These are phyloP conservation scores for Raphidocelis subcapitata DNA, from an alignment of 139 green algal species.

Conservation along the genomic window DNA sequence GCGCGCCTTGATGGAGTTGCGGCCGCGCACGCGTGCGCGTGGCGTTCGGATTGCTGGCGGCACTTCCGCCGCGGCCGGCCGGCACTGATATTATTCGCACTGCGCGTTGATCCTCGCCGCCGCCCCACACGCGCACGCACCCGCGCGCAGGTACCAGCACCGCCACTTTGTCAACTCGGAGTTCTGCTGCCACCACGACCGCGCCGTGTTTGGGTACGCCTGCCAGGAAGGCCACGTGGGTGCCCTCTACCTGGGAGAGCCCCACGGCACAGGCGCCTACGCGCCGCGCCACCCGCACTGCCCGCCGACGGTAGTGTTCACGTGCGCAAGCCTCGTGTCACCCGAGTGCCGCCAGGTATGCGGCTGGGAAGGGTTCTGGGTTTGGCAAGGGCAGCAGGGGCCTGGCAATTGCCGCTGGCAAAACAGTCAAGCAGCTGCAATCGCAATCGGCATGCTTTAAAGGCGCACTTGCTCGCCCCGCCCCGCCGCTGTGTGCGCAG, in stretches of 20 bases:
- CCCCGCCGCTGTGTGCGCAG: neutral
- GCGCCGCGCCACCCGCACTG: neutral
- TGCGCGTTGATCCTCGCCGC: neutral
- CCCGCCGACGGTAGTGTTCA: constrained; percentile 16
- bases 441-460: neutral
- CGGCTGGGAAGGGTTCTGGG: neutral
- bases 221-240: neutral
- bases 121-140: constrained; percentile 2
- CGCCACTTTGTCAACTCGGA: constrained; percentile 15
- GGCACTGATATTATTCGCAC: neutral
- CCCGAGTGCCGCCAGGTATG: constrained; percentile 4
- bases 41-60: neutral
- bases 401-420: too few species aligned
- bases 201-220: constrained; percentile 5
- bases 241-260: neutral
- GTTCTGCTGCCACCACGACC: constrained; percentile 21
- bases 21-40: neutral
- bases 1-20: neutral
- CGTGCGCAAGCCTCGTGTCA: constrained; percentile 7
- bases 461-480: neutral
- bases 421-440: neutral
- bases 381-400: neutral
- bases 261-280: too few species aligned
- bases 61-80: neutral
- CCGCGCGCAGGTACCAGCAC: constrained; percentile 10